Evolutionary conservation across 805 yeast genomes (phyloP), one percentile per base, ranked within the genome.

Genomic region (Saccharomycopsis sp.): DNA sequence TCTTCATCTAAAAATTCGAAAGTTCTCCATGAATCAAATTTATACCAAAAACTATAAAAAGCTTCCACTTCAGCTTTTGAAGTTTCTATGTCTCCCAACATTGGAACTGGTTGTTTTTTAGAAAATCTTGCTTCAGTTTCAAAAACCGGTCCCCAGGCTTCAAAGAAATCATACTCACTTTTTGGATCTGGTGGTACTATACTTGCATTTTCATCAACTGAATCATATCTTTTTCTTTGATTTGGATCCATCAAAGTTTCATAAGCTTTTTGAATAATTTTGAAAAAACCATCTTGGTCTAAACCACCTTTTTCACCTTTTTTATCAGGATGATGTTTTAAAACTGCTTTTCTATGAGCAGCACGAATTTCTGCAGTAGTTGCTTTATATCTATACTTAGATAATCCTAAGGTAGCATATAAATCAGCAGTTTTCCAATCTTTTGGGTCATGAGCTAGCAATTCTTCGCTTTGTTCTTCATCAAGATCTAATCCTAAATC

Each of bases 1-100:
- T 93, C 98, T 74, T 93, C 98, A 63, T 93, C 98, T 65, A 88
- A 77, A 72, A 89, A 93, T 71, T 93, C 98, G 63, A 93, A 93
- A 39, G 95, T 74, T 74, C 96, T 85, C 98, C 98, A 93, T 17
- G 97, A 90, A 68, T 93, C 96, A 55, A 89, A 85, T 65, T 83
- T 81, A 66, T 81, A 81, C 84, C 93, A 93, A 78, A 87, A 90
- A 56, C 78, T 75, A 75, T 90, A 90, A 70, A 95, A 89, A 43
- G 70, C 72, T 58, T 85, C 95, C 51, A 89, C 95, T 49, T 84
- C 90, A 45, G 76, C 79, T 71, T 85, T 86, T 48, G 85, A 51
- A 44, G 90, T 62, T 33, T 77, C 72, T 40, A 70, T 61, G 53
- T 68, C 73, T 54, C 98, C 98, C 52, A 93, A 73, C 47, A 59